A percentile compares a stretch with the other conserved stretches of the same genome.
Evolutionary conservation across 441 rosid genomes (phyloP).

Genomic region (Populus trichocarpa): DNA sequence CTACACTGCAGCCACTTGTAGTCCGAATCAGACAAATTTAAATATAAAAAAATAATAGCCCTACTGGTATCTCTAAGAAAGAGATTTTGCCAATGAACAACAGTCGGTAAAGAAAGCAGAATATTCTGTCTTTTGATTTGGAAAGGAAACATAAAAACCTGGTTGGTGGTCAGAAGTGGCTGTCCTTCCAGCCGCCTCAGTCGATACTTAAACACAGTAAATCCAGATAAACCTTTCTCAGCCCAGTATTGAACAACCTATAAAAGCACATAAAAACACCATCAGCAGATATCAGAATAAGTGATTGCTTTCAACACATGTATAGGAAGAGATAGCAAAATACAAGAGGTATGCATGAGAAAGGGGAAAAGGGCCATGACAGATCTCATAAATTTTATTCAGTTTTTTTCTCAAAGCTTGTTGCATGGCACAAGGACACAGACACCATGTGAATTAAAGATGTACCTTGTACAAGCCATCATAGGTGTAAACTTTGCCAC

Average conservation of each 20-base stretch:
- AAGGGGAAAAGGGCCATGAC: background rate
- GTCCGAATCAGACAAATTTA: background rate
- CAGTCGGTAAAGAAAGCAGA: background rate
- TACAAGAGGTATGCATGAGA: background rate
- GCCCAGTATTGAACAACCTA: constrained; percentile 76
- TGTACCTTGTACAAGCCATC: constrained; percentile 84
- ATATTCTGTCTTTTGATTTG: background rate
- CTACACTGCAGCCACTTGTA: background rate
- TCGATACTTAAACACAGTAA: constrained; percentile 61
- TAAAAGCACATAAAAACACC: constrained; percentile 7
- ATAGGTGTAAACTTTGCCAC: constrained; percentile 43
- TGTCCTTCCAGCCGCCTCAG: constrained; percentile 63
- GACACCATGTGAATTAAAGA: background rate
- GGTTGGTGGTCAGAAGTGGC: constrained; percentile 64
- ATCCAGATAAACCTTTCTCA: constrained; percentile 76
- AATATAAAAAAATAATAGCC: background rate
- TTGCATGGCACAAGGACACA: background rate
- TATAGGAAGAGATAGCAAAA: background rate
- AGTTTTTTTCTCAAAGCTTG: background rate
- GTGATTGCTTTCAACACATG: background rate
- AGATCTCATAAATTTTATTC: background rate
- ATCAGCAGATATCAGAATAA: background rate
- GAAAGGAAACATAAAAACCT: constrained; percentile 38
- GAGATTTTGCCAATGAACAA: background rate
- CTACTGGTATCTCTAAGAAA: background rate